phyloP scores from a whole-genome alignment of 108 stramenopile genomes.

The Pseudonitzschia multiseries region DNA sequence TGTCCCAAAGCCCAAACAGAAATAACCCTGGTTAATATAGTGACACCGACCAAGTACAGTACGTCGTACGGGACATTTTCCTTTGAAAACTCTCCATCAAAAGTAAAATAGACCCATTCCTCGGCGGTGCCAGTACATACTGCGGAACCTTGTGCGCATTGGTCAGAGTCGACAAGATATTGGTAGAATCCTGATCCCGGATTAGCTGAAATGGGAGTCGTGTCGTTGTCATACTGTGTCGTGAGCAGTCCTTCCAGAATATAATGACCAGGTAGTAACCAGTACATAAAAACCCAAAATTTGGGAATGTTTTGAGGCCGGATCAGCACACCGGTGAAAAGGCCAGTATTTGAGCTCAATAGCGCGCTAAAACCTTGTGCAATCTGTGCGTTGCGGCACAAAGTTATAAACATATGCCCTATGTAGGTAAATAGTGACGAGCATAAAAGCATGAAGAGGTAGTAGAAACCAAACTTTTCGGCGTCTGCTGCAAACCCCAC shows the following conservation, averaged over 20 bases:
- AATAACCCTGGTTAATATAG: conserved; percentile 44
- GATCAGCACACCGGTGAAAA: conserved; percentile 66
- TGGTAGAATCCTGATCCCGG: conserved; percentile 46
- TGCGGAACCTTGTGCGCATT: conserved; percentile 8
- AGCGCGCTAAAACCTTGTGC: conserved; percentile 56
- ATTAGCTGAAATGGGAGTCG: conserved; percentile 55
- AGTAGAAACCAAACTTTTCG: conserved; percentile 41
- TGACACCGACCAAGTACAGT: conserved; percentile 46
- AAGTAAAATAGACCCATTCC: conserved; percentile 56
- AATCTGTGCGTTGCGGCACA: conserved; percentile 54
- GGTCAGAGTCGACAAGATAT: conserved; percentile 15
- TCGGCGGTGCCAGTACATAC: conserved; percentile 56
- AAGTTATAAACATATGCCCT: conserved; percentile 53
- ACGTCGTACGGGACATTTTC: conserved; percentile 52
- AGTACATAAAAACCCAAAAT: conserved; percentile 45
- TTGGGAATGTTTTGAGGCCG: conserved; percentile 48
- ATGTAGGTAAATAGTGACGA: conserved; percentile 29
- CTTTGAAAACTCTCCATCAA: conserved; percentile 49
- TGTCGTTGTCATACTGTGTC: conserved; percentile 55
- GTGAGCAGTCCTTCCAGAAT: conserved; percentile 58
- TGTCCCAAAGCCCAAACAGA: conserved; percentile 43
- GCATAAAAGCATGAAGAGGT: conserved; percentile 25
- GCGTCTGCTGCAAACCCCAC: conserved; percentile 51
- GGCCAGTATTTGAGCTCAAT: conserved; percentile 43
- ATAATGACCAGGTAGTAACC: conserved; percentile 43